Evolutionary conservation across 257 asterid species (phyloP).

Genomic region (Mentha longifolia): DNA sequence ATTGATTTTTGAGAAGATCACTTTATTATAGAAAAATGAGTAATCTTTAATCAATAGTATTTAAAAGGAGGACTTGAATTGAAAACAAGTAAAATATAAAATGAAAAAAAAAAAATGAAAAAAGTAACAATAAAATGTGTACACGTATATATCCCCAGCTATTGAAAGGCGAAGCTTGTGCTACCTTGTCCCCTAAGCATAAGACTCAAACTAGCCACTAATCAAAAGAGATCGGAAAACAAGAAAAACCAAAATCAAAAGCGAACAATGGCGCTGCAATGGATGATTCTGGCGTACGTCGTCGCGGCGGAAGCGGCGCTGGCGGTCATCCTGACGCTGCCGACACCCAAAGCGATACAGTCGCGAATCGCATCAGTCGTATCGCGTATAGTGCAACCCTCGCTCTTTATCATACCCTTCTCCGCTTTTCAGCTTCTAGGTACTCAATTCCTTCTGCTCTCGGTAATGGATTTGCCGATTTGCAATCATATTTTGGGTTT

Average conservation of each 20-base stretch:
- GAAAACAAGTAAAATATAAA: no score
- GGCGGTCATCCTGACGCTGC: constrained; percentile 71
- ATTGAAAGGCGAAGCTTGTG: constrained; percentile 28
- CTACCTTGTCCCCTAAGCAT: constrained; percentile 38
- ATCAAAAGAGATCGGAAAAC: not conserved
- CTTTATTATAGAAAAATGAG: no score
- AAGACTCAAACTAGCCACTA: not conserved
- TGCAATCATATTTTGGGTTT: not conserved
- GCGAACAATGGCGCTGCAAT: constrained; percentile 77
- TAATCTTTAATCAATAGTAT: no score
- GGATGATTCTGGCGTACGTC: constrained; percentile 83
- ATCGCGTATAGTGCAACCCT: constrained; percentile 79
- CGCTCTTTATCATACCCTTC: constrained; percentile 79
- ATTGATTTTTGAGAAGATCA: no score
- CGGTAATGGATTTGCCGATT: not conserved
- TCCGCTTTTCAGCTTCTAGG: constrained; percentile 93
- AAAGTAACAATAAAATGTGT: no score
- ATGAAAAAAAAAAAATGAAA: no score
- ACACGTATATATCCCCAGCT: no score
- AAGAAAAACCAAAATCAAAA: not conserved
- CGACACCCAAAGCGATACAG: constrained; percentile 71
- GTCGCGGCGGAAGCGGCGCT: constrained; percentile 85
- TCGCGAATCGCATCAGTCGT: constrained; percentile 64
- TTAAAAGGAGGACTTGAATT: no score
- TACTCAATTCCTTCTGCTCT: constrained; percentile 20